Conservation (phyloP, 805 yeast genomes). For the Saccharomycopsis olivae region DNA sequence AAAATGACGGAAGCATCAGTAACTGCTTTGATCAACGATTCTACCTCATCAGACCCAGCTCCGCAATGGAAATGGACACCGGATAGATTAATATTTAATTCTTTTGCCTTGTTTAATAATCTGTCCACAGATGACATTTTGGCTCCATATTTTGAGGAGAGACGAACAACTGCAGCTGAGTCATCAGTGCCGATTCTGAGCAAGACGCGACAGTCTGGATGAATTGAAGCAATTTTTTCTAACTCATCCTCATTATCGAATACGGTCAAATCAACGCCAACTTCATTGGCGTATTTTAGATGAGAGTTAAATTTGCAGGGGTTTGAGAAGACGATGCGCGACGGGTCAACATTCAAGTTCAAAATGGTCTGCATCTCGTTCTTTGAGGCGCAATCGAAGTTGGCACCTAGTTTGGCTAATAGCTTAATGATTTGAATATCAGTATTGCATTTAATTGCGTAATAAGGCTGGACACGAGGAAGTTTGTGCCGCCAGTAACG, state of each 20-base stretch:
- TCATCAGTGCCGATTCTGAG: slow-evolving; percentile 87
- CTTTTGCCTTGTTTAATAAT: slow-evolving; percentile 51
- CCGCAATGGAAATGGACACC: slow-evolving; percentile 97
- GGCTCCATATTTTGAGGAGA: slow-evolving; percentile 87
- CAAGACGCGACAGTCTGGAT: slow-evolving; percentile 61
- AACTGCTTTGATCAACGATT: slow-evolving; percentile 59
- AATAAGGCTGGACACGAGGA: slow-evolving; percentile 76
- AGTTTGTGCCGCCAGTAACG: slow-evolving; percentile 52
- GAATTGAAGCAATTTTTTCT: slow-evolving; percentile 53
- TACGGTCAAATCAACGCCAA: slow-evolving; percentile 61
- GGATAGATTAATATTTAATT: slow-evolving; percentile 49
- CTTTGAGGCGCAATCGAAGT: slow-evolving; percentile 91
- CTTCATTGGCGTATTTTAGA: slow-evolving; percentile 54
- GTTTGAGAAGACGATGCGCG: slow-evolving; percentile 77
- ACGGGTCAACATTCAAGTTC: slow-evolving; percentile 49
- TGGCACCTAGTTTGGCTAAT: slow-evolving; percentile 53
- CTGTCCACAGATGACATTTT: slow-evolving; percentile 39
- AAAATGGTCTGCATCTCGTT: slow-evolving; percentile 66
- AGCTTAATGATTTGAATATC: slow-evolving; percentile 46
- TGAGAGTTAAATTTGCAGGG: slow-evolving; percentile 88
- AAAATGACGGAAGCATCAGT: slow-evolving; percentile 61
- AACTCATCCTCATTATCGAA: slow-evolving; percentile 86
- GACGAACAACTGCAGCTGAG: slow-evolving; percentile 71
- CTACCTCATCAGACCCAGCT: slow-evolving; percentile 74
- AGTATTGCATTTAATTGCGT: slow-evolving; percentile 93